Base-by-base conservation (phyloP, 179 eudicot genomes). In the Silene noctiflora region DNA sequence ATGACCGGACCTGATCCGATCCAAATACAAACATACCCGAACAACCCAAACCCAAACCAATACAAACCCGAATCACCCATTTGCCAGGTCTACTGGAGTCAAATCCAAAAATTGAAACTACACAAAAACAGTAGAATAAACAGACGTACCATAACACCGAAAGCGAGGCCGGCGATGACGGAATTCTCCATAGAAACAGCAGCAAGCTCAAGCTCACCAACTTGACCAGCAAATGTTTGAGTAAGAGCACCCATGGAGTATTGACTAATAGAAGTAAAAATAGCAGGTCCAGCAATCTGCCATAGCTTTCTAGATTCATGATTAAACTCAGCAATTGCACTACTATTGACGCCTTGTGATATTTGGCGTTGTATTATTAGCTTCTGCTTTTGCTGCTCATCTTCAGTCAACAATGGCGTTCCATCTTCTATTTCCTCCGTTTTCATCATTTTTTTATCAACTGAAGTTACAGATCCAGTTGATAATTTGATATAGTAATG, bases 191-290 rank as follows among this genome's bases (percentile, higher is more conserved):
- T 83, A 13, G 96, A 88, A 19, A 90, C 89, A 31, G 95, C 95
- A 20, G 92, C 95, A 2, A 90, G 87, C 44, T 88, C 91, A 22
- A 89, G 74, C 58, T 86, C 89, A 0, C 88, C 87, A 12, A 90
- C 81, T 6, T 74, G 89, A 3, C 96, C 96, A 7, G 84, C 78
- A 55, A 90, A 90, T 0, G 91, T 86, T 63, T 87, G 92, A 12
- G 95, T 87, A 3, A 90, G 80, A 11, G 95, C 95, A 17, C 91
- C 90, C 77, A 90, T 78, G 1, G 92, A 89, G 74, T 90, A 90
- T 80, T 90, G 96, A 31, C 86, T 84, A 27, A 90, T 53, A 0
- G 90, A 81, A 0, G 92, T 90, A 75, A 90, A 83, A 8, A 89
- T 89, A 2, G 91, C 89, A 0, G 96, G 96, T 0, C 96, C 96